These are phyloP conservation scores for Sporothrix brasiliensis DNA, from an alignment of 2,329 filamentous ascomycete genomes.

Conservation along the genomic window DNA sequence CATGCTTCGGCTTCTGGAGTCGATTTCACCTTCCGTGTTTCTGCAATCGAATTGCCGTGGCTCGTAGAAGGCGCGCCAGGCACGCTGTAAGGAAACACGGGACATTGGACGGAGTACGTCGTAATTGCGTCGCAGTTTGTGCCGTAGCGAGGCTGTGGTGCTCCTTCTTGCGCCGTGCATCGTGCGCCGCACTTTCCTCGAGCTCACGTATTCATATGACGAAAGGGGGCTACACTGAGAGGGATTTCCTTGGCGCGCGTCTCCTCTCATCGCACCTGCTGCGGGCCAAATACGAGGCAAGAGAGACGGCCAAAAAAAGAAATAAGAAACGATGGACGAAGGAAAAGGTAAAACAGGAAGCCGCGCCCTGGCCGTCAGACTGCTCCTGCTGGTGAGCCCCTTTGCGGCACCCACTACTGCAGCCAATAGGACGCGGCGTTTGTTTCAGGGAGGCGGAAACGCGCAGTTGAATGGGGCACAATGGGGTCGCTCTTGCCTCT, in stretches of 20 bases:
- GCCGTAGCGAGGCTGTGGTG: conserved; percentile 19
- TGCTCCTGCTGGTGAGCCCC: conserved; percentile 18
- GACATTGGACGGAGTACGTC: neutral
- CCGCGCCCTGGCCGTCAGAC: conserved; percentile 13
- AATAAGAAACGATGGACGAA: neutral
- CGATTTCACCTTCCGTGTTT: neutral
- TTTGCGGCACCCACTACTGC: conserved; percentile 6
- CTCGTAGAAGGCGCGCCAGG: neutral
- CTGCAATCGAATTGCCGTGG: neutral
- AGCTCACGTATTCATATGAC: conserved; percentile 16
- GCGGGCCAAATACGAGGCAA: conserved; percentile 6
- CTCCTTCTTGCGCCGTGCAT: neutral
- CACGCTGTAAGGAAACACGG: neutral
- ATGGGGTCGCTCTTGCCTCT: neutral
- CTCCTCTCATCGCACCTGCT: conserved; percentile 9
- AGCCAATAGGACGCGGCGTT: conserved; percentile 28
- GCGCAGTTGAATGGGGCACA: conserved; percentile 4
- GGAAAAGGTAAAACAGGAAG: conserved; percentile 20
- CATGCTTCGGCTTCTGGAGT: neutral
- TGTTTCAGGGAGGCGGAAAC: conserved; percentile 30
- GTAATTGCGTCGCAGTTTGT: neutral
- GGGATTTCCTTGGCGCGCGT: conserved; percentile 1
- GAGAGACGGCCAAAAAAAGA: neutral
- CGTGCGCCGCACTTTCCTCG: neutral
- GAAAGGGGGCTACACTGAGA: neutral